phyloP scores from a whole-genome alignment of 1,284 basidiomycete genomes.

The Tetrapyrgos nigripes region DNA sequence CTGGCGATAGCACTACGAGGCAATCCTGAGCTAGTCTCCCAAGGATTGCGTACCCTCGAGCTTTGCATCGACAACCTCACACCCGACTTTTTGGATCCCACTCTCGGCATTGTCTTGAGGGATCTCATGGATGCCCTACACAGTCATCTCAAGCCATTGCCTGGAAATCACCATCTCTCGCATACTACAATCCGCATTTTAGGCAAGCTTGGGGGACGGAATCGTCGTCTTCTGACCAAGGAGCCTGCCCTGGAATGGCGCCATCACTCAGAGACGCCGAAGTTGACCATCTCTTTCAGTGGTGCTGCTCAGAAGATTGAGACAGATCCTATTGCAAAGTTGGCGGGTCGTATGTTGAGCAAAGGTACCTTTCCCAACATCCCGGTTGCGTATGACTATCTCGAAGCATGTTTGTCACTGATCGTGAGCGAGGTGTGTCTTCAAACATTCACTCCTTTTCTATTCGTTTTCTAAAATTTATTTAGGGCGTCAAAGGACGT shows the following conservation, averaged over 20 bases:
- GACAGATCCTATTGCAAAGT: slow-evolving; percentile 72
- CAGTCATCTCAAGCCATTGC: slow-evolving; percentile 89
- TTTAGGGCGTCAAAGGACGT: slow-evolving; percentile 73
- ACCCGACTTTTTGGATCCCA: slow-evolving; percentile 98
- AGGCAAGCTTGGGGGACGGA: slow-evolving; percentile 96
- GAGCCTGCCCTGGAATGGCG: slow-evolving; percentile 82
- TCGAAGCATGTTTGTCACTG: slow-evolving; percentile 78
- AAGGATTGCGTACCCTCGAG: slow-evolving; percentile 96
- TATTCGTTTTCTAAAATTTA: slow-evolving; percentile 11
- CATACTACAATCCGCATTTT: slow-evolving; percentile 97
- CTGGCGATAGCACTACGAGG: slow-evolving; percentile 92
- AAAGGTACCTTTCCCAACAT: slow-evolving; percentile 69
- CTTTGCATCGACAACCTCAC: slow-evolving; percentile 99
- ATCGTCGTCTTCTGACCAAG: slow-evolving; percentile 86
- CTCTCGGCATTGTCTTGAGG: slow-evolving; percentile 89
- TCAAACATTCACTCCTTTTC: neutral
- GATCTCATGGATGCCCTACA: slow-evolving; percentile 97
- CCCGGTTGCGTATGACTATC: slow-evolving; percentile 77
- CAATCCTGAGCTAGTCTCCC: slow-evolving; percentile 89
- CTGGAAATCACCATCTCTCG: slow-evolving; percentile 90
- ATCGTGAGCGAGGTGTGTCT: slow-evolving; percentile 76
- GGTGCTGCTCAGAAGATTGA: slow-evolving; percentile 75
- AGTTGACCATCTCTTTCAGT: slow-evolving; percentile 77
- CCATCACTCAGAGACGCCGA: slow-evolving; percentile 72
- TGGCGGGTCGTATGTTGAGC: slow-evolving; percentile 75